phyloP scores from a whole-genome alignment of 345 rosid genomes.

The Ceriops zippeliana region DNA sequence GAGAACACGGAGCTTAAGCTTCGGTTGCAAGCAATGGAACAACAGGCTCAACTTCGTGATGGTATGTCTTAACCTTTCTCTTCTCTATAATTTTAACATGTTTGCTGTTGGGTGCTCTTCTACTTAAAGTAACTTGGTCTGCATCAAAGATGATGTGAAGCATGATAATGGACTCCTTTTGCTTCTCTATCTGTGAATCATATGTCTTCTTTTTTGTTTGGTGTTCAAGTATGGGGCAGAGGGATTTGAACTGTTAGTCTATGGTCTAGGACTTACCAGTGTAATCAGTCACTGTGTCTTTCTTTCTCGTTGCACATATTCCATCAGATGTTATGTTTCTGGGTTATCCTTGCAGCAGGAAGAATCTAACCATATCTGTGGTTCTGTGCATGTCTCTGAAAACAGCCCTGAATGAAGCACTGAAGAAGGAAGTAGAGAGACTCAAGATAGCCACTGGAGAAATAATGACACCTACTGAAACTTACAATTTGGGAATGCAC shows the following conservation, averaged over 20 bases:
- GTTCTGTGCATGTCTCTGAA: not conserved
- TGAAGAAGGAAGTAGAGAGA: constrained; percentile 91
- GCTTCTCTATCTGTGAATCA: not conserved
- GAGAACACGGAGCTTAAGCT: constrained; percentile 95
- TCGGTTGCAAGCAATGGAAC: constrained; percentile 87
- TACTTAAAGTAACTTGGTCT: not conserved
- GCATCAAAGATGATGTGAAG: not conserved
- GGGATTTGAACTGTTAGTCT: not conserved
- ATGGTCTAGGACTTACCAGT: not conserved
- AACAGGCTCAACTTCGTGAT: constrained; percentile 81
- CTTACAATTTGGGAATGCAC: constrained; percentile 67
- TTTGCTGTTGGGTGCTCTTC: not conserved
- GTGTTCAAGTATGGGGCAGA: not conserved
- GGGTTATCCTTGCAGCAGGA: not conserved
- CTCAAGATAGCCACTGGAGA: constrained; percentile 73
- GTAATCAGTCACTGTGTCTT: not conserved
- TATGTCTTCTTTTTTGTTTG: not conserved
- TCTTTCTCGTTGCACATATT: not conserved
- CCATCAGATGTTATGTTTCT: no score
- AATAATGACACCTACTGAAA: constrained; percentile 51
- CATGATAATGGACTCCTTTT: not conserved
- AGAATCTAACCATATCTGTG: not conserved
- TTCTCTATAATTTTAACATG: not conserved
- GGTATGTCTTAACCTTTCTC: constrained; percentile 35
- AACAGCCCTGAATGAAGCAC: constrained; percentile 73